Percentiles rank a stretch among this genome's conserved stretches.
Evolutionary conservation across 441 rosid genomes (phyloP).

Genomic region (Bocquillonia castaneifolia): DNA sequence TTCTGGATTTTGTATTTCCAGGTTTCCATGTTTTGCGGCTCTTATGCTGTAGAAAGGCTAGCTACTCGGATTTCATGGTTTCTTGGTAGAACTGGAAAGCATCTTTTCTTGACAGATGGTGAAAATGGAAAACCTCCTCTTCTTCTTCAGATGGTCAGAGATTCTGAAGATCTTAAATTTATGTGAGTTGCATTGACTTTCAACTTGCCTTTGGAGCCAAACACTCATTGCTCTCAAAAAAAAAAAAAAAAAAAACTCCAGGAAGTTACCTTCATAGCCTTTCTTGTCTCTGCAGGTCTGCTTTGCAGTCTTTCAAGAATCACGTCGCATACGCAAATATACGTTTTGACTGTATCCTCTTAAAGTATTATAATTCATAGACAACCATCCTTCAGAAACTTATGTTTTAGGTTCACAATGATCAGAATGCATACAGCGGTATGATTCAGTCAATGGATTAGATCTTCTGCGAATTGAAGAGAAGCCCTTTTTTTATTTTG

Average conservation of each 20-base stretch:
- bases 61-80: conserved; percentile 53
- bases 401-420: background rate
- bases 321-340: conserved; percentile 80
- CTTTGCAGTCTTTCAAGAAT: conserved; percentile 69
- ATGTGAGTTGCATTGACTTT: conserved; percentile 49
- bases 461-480: background rate
- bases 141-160: conserved; percentile 68
- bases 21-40: conserved; percentile 76
- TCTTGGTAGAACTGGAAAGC: conserved; percentile 83
- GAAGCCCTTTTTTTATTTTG: conserved; percentile 5
- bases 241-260: conserved; percentile 7
- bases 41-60: conserved; percentile 50
- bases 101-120: conserved; percentile 64
- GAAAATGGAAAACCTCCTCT: conserved; percentile 63
- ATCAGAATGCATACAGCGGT: background rate
- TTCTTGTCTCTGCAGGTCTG: conserved; percentile 54
- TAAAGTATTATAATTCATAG: conserved; percentile 1
- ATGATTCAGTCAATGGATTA: background rate
- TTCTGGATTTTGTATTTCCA: conserved; percentile 25
- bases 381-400: background rate
- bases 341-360: conserved; percentile 73
- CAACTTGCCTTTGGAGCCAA: background rate
- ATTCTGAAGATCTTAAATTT: conserved; percentile 64
- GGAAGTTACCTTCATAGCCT: conserved; percentile 10
- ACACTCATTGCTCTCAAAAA: no score